Evolutionary conservation across 352 stramenopile species (phyloP), one percentile per base, ranked within the genome.

Genomic region (Globisporangium emineosum): DNA sequence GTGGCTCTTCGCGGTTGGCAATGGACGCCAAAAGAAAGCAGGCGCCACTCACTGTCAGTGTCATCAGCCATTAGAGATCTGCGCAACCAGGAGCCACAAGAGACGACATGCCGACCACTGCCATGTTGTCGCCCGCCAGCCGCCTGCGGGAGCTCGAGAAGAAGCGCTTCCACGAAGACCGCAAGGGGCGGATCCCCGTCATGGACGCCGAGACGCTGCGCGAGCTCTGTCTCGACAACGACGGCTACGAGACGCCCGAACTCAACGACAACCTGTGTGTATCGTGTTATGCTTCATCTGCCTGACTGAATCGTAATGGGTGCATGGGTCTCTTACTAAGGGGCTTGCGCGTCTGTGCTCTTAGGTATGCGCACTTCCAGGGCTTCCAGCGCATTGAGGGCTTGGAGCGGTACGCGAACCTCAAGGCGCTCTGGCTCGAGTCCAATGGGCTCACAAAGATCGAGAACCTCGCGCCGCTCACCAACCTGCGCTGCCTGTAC

Each of bases 401-500:
- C 23, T 79, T 99, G 2, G 91, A 98, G 30, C 74, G 85, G 40
- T 99, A 98, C 74, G 91, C 75, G 78, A 98, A 88, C 23, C 78
- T 98, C 55, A 98, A 97, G 69, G 86, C 91, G 47, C 75, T 99
- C n/a, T 99, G 90, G 90, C 86, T 99, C 21, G 94, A 98, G 69
- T 96, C 88, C 1, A 99, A 99, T 68, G 94, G 93, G 9, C 80
- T 99, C 33, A 74, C 69, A 21, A 88, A 74, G 66, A 90, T 98
- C 32, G 90, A 93, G 58, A 89, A 89, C 66, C 73, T 98, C 37
- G 62, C 69, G 40, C 62, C 85, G 54, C 72, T 98, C 5, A 63
- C 73, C 12, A 74, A 93, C 27, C 65, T 99, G 23, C 75, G 94
- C 43, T 98, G 92, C 67, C 72, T 99, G 35, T 98, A 98, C 66